A percentile compares a stretch with the other conserved stretches of the same genome.
Conservation (phyloP, 768 basidiomycete genomes). For the Boletus barrowsii region DNA sequence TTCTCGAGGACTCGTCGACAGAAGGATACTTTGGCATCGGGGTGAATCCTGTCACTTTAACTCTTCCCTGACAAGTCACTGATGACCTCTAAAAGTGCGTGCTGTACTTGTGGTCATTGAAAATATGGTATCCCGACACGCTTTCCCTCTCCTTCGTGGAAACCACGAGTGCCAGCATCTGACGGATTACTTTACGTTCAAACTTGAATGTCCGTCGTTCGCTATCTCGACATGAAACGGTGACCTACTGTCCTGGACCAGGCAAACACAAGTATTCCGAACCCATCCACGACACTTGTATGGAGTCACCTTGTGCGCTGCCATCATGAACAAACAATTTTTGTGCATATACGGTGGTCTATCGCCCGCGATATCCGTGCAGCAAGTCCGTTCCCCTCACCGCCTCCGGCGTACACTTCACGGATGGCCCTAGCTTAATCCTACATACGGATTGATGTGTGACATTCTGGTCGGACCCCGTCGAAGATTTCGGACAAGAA, state of each 20-base stretch:
- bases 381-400: constrained; percentile 42
- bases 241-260: constrained; percentile 30
- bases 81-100: constrained; percentile 65
- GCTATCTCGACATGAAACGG: neutral
- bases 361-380: constrained; percentile 88
- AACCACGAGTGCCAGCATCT: constrained; percentile 99
- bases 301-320: constrained; percentile 96
- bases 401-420: neutral
- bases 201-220: constrained; percentile 81
- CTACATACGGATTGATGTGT: constrained; percentile 96
- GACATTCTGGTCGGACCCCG: constrained; percentile 98
- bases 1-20: constrained; percentile 90
- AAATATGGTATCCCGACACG: constrained; percentile 99
- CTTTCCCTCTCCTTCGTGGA: constrained; percentile 94
- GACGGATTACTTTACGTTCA: constrained; percentile 99
- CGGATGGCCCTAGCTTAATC: constrained; percentile 66
- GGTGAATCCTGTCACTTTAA: constrained; percentile 38
- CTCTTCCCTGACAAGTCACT: neutral
- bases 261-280: constrained; percentile 99
- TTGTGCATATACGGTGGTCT: constrained; percentile 97
- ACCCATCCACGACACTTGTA: constrained; percentile 93
- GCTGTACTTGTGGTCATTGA: constrained; percentile 94
- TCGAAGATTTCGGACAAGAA: constrained; percentile 96
- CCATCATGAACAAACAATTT: constrained; percentile 99
- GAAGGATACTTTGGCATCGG: constrained; percentile 94